Base-by-base conservation (phyloP, 371 early-diverging fungal genomes). In the Rhizopus arrhizus region DNA sequence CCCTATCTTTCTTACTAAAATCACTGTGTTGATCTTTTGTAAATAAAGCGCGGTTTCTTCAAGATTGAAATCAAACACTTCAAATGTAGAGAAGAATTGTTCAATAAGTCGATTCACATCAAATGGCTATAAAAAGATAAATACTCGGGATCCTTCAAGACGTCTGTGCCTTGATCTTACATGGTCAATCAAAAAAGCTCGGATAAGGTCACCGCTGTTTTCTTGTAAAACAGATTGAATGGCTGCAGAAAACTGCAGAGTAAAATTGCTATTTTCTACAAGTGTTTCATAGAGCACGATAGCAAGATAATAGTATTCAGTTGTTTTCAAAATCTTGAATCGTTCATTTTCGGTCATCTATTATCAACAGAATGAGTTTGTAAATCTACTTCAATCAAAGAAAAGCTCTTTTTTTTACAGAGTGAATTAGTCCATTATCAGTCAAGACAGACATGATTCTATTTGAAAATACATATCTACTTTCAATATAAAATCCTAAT, bases 401-500 rank as follows among this genome's bases (percentile, higher is more conserved):
- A 48, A 54, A 36, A 31, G 4, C 41, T 53, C 12, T 31, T 49
- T 16, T 3, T 1, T 45, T 22, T 59, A 59, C 59, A 32, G 5
- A 9, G 5, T 41, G 7, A 2, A 52, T 15, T 29, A 62, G 29
- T 5, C 34, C 34, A 52, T 56, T 61, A 38, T 60, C 57, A 15
- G 51, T 33, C 40, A 61, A 33, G 3, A 57, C 52, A 16, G 43
- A 34, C 29, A 56, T 45, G 1, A 65, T 56, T 47, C 53, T 50
- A 10, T 57, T 65, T 31, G 52, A 36, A 53, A 65, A 65, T 15
- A 56, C 43, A 43, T 56, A 60, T 29, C 56, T 50, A 8, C 61
- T 49, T 34, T 56, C 56, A 40, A 56, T 28, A 47, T 33, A 47
- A 5, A 56, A 41, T n/a, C 36, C 49, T 6, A 16, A 29, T 29